Conservation (phyloP, 148 eudicot species). For the Bassia scoparia region DNA sequence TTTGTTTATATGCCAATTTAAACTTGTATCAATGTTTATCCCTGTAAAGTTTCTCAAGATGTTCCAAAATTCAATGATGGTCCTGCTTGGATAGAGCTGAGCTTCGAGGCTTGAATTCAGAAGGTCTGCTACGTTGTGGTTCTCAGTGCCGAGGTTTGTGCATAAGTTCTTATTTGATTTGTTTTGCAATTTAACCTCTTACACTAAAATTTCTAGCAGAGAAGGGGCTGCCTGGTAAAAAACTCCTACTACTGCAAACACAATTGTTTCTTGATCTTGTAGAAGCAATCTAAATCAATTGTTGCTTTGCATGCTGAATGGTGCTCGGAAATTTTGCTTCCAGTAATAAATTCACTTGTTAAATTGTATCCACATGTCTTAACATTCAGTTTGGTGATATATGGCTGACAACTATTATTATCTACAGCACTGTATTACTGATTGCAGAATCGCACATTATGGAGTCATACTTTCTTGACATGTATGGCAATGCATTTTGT, state of each 20-base stretch:
- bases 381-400: background rate
- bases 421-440: too few relatives aligned
- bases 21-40: background rate
- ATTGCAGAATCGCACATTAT: background rate
- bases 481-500: background rate
- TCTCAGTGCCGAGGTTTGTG: slow-evolving; percentile 67
- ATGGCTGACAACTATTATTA: too few relatives aligned
- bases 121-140: slow-evolving; percentile 80
- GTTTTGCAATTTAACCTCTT: too few relatives aligned
- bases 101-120: slow-evolving; percentile 84
- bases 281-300: too few relatives aligned
- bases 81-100: slow-evolving; percentile 97
- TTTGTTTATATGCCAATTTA: background rate
- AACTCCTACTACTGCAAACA: too few relatives aligned
- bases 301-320: background rate
- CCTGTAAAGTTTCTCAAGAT: slow-evolving; percentile 79
- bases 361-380: background rate
- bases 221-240: too few relatives aligned
- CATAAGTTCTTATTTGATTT: background rate
- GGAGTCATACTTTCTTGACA: background rate
- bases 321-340: background rate
- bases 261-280: too few relatives aligned
- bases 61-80: slow-evolving; percentile 86
- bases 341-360: background rate
- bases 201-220: too few relatives aligned